Conservation (phyloP, 1,139 yeast species). For the Protomyces arabidopsidicola region DNA sequence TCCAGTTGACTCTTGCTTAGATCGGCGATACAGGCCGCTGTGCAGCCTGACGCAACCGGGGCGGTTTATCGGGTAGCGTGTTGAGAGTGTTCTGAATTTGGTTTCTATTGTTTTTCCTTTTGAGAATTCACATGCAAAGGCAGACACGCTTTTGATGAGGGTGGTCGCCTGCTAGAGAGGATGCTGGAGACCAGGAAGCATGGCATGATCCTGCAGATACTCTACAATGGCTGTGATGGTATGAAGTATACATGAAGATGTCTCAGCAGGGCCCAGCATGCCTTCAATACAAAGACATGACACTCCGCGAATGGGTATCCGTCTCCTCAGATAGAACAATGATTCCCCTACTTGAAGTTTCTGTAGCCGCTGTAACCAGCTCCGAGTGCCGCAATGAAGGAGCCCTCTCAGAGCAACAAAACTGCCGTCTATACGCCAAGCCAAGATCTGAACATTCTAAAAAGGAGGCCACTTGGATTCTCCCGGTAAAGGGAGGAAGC, state of each 20-base stretch:
- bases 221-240: no score
- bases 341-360: background rate
- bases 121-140: no score
- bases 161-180: no score
- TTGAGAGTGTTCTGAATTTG: no score
- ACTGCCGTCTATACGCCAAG: conserved; percentile 1
- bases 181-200: no score
- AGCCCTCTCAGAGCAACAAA: background rate
- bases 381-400: conserved; percentile 2
- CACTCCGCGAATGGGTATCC: background rate
- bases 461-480: background rate
- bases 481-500: background rate
- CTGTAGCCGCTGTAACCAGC: conserved; percentile 1
- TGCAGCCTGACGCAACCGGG: no score
- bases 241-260: background rate
- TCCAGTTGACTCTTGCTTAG: no score
- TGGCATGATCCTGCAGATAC: no score
- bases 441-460: background rate
- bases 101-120: no score
- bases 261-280: background rate
- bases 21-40: no score
- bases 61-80: no score
- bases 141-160: no score
- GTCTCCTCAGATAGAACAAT: background rate
- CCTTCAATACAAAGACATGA: background rate